phyloP scores from a whole-genome alignment of 352 stramenopile species.

The Blastocystis sp. region DNA sequence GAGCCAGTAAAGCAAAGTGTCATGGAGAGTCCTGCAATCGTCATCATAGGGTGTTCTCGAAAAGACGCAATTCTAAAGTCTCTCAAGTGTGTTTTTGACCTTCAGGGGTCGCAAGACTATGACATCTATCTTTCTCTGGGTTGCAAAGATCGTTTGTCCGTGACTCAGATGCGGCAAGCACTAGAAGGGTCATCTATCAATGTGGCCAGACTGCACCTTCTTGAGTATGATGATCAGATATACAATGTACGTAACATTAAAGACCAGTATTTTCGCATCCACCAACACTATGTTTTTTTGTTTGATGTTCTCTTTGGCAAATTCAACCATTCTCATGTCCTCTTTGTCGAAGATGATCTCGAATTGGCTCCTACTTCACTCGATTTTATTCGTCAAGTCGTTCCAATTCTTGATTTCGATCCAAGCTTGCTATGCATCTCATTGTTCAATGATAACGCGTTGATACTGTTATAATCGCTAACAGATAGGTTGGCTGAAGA shows the following conservation, averaged over 20 bases:
- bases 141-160: background rate
- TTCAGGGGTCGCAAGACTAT: background rate
- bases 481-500: background rate
- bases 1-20: background rate
- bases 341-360: constrained; percentile 10
- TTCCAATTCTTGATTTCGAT: background rate
- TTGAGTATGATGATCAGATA: background rate
- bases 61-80: background rate
- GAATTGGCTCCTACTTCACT: background rate
- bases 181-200: too few relatives aligned
- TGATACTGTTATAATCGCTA: background rate
- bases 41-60: background rate
- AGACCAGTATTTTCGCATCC: background rate
- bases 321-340: background rate
- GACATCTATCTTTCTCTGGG: background rate
- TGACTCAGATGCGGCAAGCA: too few relatives aligned
- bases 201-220: background rate
- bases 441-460: constrained; percentile 40
- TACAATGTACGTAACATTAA: too few relatives aligned
- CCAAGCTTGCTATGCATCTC: background rate
- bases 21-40: background rate
- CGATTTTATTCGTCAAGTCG: background rate
- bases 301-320: background rate
- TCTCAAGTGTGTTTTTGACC: background rate
- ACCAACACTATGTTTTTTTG: background rate